These are phyloP conservation scores for Halophytophthora batemanensis DNA, from an alignment of 352 stramenopile genomes.

Conservation along the genomic window DNA sequence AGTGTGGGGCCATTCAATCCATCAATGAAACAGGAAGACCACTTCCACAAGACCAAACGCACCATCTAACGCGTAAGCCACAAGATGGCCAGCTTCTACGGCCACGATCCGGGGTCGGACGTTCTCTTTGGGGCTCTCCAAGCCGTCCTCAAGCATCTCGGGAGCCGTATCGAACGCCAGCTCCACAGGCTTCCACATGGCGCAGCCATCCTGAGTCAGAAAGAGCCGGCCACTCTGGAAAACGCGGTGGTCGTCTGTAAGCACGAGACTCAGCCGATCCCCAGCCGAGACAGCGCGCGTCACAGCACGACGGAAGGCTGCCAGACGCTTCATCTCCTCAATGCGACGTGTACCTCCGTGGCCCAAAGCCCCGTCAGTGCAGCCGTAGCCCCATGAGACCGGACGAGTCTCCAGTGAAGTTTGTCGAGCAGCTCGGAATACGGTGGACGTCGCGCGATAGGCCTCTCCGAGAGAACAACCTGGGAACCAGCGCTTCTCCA, in stretches of 20 bases:
- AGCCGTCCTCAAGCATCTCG: no score
- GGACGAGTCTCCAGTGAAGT: conserved; percentile 26
- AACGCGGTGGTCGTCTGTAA: conserved; percentile 41
- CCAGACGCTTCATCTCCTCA: conserved; percentile 28
- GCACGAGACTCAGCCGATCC: conserved; percentile 59
- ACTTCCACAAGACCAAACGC: neutral
- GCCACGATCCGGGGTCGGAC: conserved; percentile 22
- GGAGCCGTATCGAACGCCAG: conserved; percentile 11
- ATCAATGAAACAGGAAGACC: neutral
- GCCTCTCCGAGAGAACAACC: conserved; percentile 24
- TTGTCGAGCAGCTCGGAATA: conserved; percentile 25
- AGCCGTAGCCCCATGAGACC: conserved; percentile 58
- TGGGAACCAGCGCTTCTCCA: conserved; percentile 14
- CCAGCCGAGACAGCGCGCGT: conserved; percentile 45
- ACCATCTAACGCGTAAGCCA: conserved; percentile 60
- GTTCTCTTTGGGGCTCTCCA: conserved; percentile 4
- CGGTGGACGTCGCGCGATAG: conserved; percentile 40
- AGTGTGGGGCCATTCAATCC: neutral
- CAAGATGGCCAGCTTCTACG: conserved; percentile 48
- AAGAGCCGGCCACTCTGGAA: conserved; percentile 54
- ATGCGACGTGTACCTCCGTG: conserved; percentile 28
- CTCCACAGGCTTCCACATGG: conserved; percentile 50
- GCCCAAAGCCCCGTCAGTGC: conserved; percentile 40
- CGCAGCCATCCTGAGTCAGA: conserved; percentile 46
- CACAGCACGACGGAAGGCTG: conserved; percentile 33